Percentiles rank a stretch among this genome's conserved stretches.
phyloP scores from a whole-genome alignment of 2,329 filamentous ascomycete species.

The Arthrobotrys conoides region DNA sequence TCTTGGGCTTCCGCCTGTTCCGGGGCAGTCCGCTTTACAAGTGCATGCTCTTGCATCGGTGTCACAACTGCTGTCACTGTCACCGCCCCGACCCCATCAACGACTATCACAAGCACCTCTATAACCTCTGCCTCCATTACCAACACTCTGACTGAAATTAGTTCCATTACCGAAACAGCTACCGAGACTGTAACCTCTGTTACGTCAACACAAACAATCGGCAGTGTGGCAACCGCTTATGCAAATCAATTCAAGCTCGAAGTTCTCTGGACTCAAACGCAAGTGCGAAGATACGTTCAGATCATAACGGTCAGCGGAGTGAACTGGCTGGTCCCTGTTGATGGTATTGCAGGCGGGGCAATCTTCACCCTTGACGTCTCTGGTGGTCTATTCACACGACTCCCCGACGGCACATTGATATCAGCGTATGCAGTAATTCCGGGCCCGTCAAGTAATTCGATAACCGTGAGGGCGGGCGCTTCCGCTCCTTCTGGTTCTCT shows the following conservation, averaged over 20 bases:
- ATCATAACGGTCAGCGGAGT: neutral
- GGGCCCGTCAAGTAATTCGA: neutral
- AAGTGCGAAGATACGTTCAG: neutral
- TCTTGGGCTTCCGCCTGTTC: conserved; percentile 23
- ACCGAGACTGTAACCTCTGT: conserved; percentile 16
- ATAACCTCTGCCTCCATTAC: neutral
- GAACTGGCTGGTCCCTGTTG: neutral
- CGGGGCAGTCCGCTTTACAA: conserved; percentile 22
- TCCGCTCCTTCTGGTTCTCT: neutral
- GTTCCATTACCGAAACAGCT: neutral
- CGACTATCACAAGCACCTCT: neutral
- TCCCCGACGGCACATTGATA: neutral
- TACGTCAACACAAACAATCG: conserved; percentile 26
- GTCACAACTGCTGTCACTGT: conserved; percentile 25
- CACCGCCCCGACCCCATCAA: conserved; percentile 11
- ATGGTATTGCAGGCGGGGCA: no score
- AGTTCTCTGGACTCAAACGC: conserved; percentile 11
- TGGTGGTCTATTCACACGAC: neutral
- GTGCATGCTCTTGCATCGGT: conserved; percentile 37
- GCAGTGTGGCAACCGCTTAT: conserved; percentile 14
- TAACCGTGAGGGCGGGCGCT: neutral
- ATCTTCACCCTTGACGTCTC: neutral
- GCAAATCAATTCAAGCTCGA: conserved; percentile 18
- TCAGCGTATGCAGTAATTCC: neutral
- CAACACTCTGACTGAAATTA: neutral